Evolutionary conservation across 768 basidiomycete genomes (phyloP).

Genomic region (Panaeolus papilionaceus): DNA sequence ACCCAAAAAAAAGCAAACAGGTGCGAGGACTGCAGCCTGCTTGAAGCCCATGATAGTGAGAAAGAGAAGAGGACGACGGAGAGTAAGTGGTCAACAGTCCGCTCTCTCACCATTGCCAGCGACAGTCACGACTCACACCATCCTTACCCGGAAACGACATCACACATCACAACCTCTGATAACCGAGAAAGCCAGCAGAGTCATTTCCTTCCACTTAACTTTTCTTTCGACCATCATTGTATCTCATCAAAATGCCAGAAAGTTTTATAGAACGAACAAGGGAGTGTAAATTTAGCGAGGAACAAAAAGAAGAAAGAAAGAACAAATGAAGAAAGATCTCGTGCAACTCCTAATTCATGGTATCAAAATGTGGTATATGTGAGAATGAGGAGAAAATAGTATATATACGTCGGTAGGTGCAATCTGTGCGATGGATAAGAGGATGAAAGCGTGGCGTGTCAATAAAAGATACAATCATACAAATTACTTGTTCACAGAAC

Average conservation of each 20-base stretch:
- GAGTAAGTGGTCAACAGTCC: background rate
- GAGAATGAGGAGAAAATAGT: slow-evolving; percentile 22
- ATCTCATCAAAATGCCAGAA: background rate
- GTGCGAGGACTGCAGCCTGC: slow-evolving; percentile 86
- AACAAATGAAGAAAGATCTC: slow-evolving; percentile 26
- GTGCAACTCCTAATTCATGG: slow-evolving; percentile 30
- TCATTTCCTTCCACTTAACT: background rate
- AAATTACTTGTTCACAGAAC: slow-evolving; percentile 22
- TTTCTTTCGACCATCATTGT: background rate
- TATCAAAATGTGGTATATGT: slow-evolving; percentile 48
- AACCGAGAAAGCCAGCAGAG: slow-evolving; percentile 1
- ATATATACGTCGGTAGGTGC: slow-evolving; percentile 10
- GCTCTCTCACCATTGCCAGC: slow-evolving; percentile 11
- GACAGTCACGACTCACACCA: slow-evolving; percentile 15
- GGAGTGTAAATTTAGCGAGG: slow-evolving; percentile 16
- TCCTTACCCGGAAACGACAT: slow-evolving; percentile 9
- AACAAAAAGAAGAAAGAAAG: slow-evolving; percentile 3
- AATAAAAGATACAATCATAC: slow-evolving; percentile 21
- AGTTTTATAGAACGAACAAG: slow-evolving; percentile 18
- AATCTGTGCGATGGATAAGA: slow-evolving; percentile 8
- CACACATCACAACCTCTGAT: slow-evolving; percentile 8
- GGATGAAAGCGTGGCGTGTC: slow-evolving; percentile 11
- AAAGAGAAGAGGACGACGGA: slow-evolving; percentile 9
- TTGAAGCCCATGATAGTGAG: slow-evolving; percentile 77
- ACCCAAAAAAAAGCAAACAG: slow-evolving; percentile 92